Evolutionary conservation across 106 monocot species (phyloP), one percentile per base, ranked within the genome.

Genomic region (Agapanthus africanus): DNA sequence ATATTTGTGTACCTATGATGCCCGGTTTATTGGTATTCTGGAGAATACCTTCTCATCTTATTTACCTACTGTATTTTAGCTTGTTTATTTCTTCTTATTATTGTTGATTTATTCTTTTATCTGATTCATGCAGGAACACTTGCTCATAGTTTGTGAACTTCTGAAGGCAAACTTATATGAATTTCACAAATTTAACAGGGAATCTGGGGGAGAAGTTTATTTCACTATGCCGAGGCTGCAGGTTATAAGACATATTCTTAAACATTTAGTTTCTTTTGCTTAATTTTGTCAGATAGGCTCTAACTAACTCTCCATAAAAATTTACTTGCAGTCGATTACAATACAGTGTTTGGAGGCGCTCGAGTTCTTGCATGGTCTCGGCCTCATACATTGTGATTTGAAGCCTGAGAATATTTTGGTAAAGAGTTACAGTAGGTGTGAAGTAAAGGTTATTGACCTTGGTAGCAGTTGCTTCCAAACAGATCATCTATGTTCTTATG

Each of bases 391-490:
- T 79, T 93, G 99, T 76, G 99, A 99, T 76, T 47, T 99, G 71
- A 99, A 99, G 67, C 99, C 99, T 34, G 99, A 99, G 67, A 99
- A 99, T 76, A 99, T 99, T 71, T 83, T 99, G 81, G 85, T 99
- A 21, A 99, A 99, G 70, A 93, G 93, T 81, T 99, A 99, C 67
- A 99, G 99, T 59, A 87, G 93, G 59, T 99, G 99, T 78, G 93
- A 99, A 79, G 79, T 99, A 22, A 99, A 99, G 75, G 93, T 99
- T 41, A 99, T 99, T 56, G 99, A 99, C 69, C 87, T 99, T 60
- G 99, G 99, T 37, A 99, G 99, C 56, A 99, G 99, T 67, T 99
- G 99, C 78, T 99, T 99, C 71, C 87, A 99, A 79, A 99, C 93
- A 15, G 99, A 99, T 77, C 90, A 93, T 83, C 82, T 99, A 54